Evolutionary conservation across 176 grass and related monocot genomes (phyloP), one percentile per base, ranked within the genome.

Genomic region (Themeda triandra): DNA sequence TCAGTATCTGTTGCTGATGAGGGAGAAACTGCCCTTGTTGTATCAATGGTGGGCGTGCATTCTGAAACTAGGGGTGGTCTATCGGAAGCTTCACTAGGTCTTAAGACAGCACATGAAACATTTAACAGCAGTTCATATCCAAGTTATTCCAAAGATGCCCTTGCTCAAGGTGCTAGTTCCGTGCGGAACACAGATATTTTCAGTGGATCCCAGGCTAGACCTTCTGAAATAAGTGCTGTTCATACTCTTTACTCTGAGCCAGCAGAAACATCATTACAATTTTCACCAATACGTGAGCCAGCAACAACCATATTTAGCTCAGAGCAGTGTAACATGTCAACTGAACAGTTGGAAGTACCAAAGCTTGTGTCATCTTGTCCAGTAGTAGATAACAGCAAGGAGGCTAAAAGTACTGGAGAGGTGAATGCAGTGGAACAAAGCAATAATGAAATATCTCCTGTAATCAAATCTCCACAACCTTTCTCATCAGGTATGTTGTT

Each of bases 11-110:
- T 95, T 92, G 96, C 92, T 78, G 93, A 95, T 90, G 96, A 92
- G 83, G 96, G 96, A 81, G 96, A 98, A 92, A 98, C 96, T 59
- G 96, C 96, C 40, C 71, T 98, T 87, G 96, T 98, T 89, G 93
- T 98, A 60, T 98, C 93, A 83, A 92, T 98, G 88, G 85, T 93
- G 80, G 84, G 86, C 81, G 77, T 40, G 77, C 73, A 87, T 53
- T 78, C 82, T 83, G 69, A 76, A 85, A 89, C 11, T 84, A 74
- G 15, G 36, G 14, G 66, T 86, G 75, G 27, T 81, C 28, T 85
- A 83, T 40, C 41, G 51, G 77, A 87, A 73, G 62, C 41, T 84
- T 41, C 27, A 37, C 36, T 69, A 77, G 68, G 81, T 66, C 79
- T 51, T 56, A 80, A 58, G 73, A 78, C 27, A 67, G 53, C 40